These are phyloP conservation scores for Talaromyces borbonicus DNA, from an alignment of 495 filamentous ascomycete species.

Conservation along the genomic window DNA sequence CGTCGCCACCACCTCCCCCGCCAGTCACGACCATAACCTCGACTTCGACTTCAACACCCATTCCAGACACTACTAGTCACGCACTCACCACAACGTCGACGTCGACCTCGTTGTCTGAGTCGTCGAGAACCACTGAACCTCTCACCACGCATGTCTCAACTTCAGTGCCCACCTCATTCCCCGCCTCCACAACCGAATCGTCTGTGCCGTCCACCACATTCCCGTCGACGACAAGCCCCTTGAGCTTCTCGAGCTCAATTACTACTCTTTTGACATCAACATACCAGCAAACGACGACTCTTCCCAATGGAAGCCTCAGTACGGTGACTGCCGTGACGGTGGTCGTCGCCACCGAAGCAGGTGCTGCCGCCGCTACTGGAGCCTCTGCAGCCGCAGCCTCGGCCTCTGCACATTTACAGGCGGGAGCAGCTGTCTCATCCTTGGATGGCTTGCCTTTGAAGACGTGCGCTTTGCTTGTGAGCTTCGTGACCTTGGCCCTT, in stretches of 20 bases:
- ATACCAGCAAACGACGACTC: constrained; percentile 45
- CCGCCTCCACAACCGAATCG: constrained; percentile 17
- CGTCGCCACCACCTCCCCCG: constrained; percentile 36
- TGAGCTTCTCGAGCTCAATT: constrained; percentile 14
- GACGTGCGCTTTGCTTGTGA: constrained; percentile 35
- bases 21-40: constrained; percentile 38
- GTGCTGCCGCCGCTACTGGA: constrained; percentile 13
- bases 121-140: constrained; percentile 36
- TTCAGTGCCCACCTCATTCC: constrained; percentile 20
- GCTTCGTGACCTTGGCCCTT: constrained; percentile 27
- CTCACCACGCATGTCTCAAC: constrained; percentile 24
- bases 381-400: constrained; percentile 15
- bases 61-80: no score
- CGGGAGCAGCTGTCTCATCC: constrained; percentile 22
- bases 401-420: constrained; percentile 33
- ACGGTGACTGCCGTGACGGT: constrained; percentile 41
- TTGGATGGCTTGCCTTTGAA: constrained; percentile 25
- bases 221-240: constrained; percentile 18
- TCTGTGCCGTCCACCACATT: constrained; percentile 18
- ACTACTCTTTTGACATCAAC: constrained; percentile 22
- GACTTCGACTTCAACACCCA: constrained; percentile 39
- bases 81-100: constrained; percentile 34
- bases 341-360: constrained; percentile 24
- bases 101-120: constrained; percentile 45
- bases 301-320: constrained; percentile 55